These are phyloP conservation scores for Tillandsia leiboldiana DNA, from an alignment of 176 grass and related monocot species.

Conservation along the genomic window DNA sequence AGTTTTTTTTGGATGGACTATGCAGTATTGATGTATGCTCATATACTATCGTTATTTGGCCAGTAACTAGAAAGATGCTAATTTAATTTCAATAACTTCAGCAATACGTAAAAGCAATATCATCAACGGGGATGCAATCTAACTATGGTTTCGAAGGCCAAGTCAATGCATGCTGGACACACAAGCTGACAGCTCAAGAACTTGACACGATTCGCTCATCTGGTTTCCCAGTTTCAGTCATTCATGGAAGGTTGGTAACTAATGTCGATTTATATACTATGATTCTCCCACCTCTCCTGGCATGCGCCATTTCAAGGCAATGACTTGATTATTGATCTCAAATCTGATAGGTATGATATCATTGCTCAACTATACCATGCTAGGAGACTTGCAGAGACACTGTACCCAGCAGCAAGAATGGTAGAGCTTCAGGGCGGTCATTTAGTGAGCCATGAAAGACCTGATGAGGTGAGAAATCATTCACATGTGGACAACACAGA, in stretches of 20 bases:
- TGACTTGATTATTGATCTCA: neutral
- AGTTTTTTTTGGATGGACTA: neutral
- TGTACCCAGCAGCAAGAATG: slow-evolving; percentile 82
- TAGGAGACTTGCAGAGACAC: slow-evolving; percentile 55
- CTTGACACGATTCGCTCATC: slow-evolving; percentile 55
- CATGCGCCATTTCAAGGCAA: neutral
- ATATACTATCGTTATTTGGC: no score
- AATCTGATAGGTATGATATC: slow-evolving; percentile 52
- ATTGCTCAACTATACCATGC: slow-evolving; percentile 81
- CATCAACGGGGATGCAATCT: slow-evolving; percentile 92
- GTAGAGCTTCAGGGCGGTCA: slow-evolving; percentile 90
- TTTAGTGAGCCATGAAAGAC: slow-evolving; percentile 95
- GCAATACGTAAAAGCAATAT: slow-evolving; percentile 88
- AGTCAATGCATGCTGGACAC: slow-evolving; percentile 91
- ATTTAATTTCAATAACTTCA: slow-evolving; percentile 8
- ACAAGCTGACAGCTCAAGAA: slow-evolving; percentile 64
- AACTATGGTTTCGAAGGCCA: slow-evolving; percentile 90
- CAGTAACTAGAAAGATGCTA: neutral
- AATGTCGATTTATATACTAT: neutral
- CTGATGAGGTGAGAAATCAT: slow-evolving; percentile 57
- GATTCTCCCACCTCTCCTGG: neutral
- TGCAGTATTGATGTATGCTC: no score
- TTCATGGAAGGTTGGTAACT: slow-evolving; percentile 77
- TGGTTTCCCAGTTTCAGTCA: slow-evolving; percentile 75
- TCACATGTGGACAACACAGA: neutral